Percentiles rank a stretch among this genome's conserved stretches.
phyloP scores from a whole-genome alignment of 441 rosid species.

The Monsonia emarginata region DNA sequence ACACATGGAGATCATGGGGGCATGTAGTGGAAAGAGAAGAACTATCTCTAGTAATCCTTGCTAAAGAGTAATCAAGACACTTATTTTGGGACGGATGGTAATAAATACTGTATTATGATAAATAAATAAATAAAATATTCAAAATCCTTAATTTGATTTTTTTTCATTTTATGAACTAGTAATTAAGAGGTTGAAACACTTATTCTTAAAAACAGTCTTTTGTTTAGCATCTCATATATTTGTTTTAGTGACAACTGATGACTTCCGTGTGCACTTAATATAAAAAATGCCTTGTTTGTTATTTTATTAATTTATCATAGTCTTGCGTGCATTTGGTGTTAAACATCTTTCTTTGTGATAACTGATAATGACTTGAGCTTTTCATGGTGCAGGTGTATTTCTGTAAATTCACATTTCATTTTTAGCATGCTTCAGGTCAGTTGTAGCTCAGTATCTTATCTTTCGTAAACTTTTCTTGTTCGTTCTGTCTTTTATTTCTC shows the following conservation, averaged over 20 bases:
- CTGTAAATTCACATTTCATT: slow-evolving; percentile 67
- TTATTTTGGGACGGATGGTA: no score
- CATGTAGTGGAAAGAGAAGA: no score
- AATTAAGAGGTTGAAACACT: neutral
- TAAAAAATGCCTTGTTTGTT: no score
- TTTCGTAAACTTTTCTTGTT: neutral
- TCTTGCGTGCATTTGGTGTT: neutral
- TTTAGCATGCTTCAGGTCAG: slow-evolving; percentile 79
- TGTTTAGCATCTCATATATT: neutral
- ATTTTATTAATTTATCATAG: neutral
- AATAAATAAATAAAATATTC: neutral
- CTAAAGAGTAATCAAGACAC: no score
- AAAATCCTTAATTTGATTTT: neutral
- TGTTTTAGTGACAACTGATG: neutral
- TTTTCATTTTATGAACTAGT: neutral
- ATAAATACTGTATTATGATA: no score
- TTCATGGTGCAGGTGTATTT: slow-evolving; percentile 66
- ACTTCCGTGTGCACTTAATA: no score
- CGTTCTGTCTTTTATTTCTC: neutral
- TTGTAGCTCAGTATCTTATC: slow-evolving; percentile 16
- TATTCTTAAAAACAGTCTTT: neutral
- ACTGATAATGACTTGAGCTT: slow-evolving; percentile 7
- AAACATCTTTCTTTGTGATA: neutral
- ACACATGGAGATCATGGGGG: no score
- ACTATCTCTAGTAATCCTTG: no score